Evolutionary conservation across 75 land plant species (phyloP).

Genomic region (Larix kaempferi): DNA sequence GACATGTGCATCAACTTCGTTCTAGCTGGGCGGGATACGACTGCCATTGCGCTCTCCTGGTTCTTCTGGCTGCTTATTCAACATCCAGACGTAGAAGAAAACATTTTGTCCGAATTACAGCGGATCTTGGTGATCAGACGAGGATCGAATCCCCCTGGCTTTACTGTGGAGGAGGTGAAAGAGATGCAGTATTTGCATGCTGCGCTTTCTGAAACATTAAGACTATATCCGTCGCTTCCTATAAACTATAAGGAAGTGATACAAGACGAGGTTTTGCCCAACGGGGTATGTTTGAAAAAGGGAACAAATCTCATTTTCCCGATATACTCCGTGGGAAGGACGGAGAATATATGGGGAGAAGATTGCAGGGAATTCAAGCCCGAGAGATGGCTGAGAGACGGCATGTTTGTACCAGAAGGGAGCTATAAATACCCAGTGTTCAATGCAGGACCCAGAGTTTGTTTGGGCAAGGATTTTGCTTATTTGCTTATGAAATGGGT

Average conservation of each 20-base stretch:
- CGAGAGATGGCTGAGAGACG: constrained; percentile 47
- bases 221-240: constrained; percentile 59
- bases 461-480: constrained; percentile 60
- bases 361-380: constrained; percentile 49
- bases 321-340: constrained; percentile 53
- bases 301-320: constrained; percentile 35
- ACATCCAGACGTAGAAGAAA: constrained; percentile 56
- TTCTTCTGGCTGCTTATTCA: constrained; percentile 68
- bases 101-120: constrained; percentile 48
- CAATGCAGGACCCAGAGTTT: constrained; percentile 56
- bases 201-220: constrained; percentile 45
- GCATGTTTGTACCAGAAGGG: constrained; percentile 22
- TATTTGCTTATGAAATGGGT: constrained; percentile 53
- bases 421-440: constrained; percentile 56
- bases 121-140: constrained; percentile 10
- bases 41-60: constrained; percentile 78
- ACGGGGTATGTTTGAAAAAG: constrained; percentile 37
- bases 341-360: constrained; percentile 58
- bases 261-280: constrained; percentile 46
- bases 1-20: constrained; percentile 85
- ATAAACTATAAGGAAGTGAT: constrained; percentile 38
- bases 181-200: constrained; percentile 59
- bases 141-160: neutral
- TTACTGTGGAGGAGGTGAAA: constrained; percentile 33
- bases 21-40: constrained; percentile 79